These are phyloP conservation scores for Alternaria novae-zelandiae DNA, from an alignment of 2,329 filamentous ascomycete genomes.

Conservation along the genomic window DNA sequence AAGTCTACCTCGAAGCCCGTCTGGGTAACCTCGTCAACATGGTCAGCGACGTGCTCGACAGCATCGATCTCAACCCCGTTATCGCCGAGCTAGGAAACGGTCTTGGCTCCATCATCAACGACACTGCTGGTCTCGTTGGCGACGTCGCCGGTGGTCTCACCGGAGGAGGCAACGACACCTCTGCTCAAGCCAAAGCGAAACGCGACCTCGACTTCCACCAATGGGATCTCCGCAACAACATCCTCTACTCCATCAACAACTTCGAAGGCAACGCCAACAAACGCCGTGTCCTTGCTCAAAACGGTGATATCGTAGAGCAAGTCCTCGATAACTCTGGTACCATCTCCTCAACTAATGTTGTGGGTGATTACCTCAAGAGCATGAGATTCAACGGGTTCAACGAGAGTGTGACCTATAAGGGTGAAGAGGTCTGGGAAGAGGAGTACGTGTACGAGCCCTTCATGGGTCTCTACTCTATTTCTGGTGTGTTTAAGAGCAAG, in stretches of 20 bases:
- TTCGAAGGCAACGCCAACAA: conserved; percentile 61
- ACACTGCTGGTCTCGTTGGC: conserved; percentile 35
- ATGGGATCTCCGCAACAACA: conserved; percentile 62
- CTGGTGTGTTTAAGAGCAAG: conserved; percentile 59
- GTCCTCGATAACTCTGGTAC: conserved; percentile 61
- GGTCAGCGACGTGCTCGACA: conserved; percentile 64
- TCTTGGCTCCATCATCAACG: conserved; percentile 57
- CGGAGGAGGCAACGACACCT: conserved; percentile 10
- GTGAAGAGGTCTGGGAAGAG: conserved; percentile 57
- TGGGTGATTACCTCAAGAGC: conserved; percentile 59
- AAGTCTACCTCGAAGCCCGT: conserved; percentile 65
- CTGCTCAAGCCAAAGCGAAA: conserved; percentile 28
- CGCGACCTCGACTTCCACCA: conserved; percentile 41
- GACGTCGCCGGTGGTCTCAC: conserved; percentile 28
- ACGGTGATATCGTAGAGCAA: conserved; percentile 62
- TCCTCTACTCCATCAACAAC: conserved; percentile 67
- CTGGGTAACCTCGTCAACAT: conserved; percentile 66
- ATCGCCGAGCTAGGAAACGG: conserved; percentile 62
- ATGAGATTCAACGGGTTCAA: conserved; percentile 64
- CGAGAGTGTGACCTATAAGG: conserved; percentile 48
- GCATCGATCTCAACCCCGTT: conserved; percentile 67
- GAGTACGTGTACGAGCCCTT: conserved; percentile 63
- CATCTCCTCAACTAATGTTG: conserved; percentile 52
- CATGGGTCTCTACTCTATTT: conserved; percentile 53
- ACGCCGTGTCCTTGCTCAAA: conserved; percentile 63